Evolutionary conservation across 805 yeast species (phyloP).

Genomic region (Wickerhamomyces alni): DNA sequence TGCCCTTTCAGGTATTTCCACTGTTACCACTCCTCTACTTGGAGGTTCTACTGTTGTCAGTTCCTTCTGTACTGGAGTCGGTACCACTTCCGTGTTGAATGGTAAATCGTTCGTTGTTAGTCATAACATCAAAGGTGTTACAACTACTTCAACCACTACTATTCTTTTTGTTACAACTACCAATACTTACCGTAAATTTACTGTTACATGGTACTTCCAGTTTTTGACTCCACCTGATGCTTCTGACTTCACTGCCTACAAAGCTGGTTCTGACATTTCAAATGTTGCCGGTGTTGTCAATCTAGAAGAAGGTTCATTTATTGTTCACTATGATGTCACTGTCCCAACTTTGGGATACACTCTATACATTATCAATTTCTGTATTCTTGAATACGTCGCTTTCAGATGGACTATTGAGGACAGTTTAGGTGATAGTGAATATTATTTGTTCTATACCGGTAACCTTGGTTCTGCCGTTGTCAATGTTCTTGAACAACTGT

Average conservation of each 20-base stretch:
- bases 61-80: too few species aligned
- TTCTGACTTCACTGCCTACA: conserved; percentile 6
- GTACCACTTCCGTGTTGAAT: conserved; percentile 1
- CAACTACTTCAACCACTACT: conserved; percentile 1
- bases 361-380: conserved; percentile 1
- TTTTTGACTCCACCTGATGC: conserved; percentile 9
- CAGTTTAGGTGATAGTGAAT: too few species aligned
- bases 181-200: conserved; percentile 3
- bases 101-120: conserved; percentile 4
- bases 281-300: conserved; percentile 11
- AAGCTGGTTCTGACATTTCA: conserved; percentile 4
- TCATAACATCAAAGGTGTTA: conserved; percentile 4
- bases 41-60: too few species aligned
- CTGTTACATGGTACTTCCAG: conserved; percentile 15
- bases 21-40: too few species aligned
- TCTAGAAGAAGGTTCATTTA: conserved; percentile 11
- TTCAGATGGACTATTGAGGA: conserved; percentile 4
- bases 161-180: neutral
- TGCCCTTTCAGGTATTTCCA: too few species aligned
- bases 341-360: conserved; percentile 1
- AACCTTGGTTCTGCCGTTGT: neutral
- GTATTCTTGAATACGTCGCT: conserved; percentile 4
- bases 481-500: neutral
- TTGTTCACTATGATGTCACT: conserved; percentile 6
- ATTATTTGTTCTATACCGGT: neutral